Base-by-base conservation (phyloP, 23 red algal genomes). In the Gracilariopsis chorda region DNA sequence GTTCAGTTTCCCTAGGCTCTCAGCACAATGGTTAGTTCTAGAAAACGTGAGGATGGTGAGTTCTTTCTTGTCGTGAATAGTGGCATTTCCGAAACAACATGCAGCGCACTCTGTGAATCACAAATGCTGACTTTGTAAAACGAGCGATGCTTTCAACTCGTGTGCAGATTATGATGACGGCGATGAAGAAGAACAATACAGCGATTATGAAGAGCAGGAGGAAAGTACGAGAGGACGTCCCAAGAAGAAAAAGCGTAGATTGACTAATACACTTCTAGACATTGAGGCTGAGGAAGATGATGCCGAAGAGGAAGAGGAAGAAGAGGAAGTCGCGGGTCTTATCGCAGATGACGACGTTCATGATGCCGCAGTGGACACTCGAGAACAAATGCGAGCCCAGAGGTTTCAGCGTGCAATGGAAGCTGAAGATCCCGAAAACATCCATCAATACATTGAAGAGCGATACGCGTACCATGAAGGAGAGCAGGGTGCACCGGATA, bases 241-340 rank as follows among this genome's bases (percentile, higher is more conserved):
- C 2, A 58, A 65, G 56, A 91, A 91, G 37, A 88, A 88, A 42
- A 88, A 88, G 83, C 46, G 68, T 20, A 69, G 47, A 21, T 82
- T 82, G 63, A 59, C 55, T n/a, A 33, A 30, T 23, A 58, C 27
- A 0, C 88, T 91, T 41, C 53, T 91, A 55, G 88, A 91, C 25
- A 23, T 82, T 16, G 88, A 91, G 44, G 88, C 88, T 27, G 91
- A 92, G 9, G 84, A 94, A 52, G 91, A 86, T 39, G 96, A 98
- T 47, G 92, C 83, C 35, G 93, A 92, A 49, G 92, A 95, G 63
- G 96, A 98, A 27, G 96, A 98, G 0, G 96, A 98, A 25, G 96
- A 95, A 44, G 92, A 95, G 27, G 96, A 99, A 33, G 88, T 92
- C 42, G 83, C 69, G 20, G 82, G 77, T 63, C 42, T 83, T 42